A percentile compares a stretch with the other conserved stretches of the same genome.
Conservation (phyloP, 768 basidiomycete genomes). For the Russula dissimulans region DNA sequence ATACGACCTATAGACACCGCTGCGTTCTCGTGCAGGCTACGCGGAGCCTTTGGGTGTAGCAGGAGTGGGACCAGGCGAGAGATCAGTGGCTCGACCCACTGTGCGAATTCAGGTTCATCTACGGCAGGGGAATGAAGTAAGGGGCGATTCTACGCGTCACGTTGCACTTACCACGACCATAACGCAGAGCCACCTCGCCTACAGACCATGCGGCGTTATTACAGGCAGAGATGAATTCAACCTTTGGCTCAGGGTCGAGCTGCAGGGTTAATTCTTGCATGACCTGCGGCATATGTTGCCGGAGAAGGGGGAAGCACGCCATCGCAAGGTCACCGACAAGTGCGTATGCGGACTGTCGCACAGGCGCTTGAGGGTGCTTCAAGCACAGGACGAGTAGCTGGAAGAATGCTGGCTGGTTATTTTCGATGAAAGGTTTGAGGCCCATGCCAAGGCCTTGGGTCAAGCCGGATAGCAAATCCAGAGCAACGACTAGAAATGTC, state of each 20-base stretch:
- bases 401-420: constrained; percentile 68
- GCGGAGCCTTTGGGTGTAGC: constrained; percentile 83
- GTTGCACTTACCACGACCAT: constrained; percentile 56
- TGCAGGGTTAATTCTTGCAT: constrained; percentile 86
- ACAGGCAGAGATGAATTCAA: constrained; percentile 92
- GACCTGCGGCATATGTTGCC: constrained; percentile 78
- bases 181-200: constrained; percentile 92
- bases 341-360: constrained; percentile 96
- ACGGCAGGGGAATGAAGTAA: background rate
- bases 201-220: constrained; percentile 99
- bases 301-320: constrained; percentile 81
- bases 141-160: background rate
- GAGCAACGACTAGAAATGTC: constrained; percentile 93
- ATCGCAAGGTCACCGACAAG: constrained; percentile 97
- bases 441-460: constrained; percentile 85
- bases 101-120: constrained; percentile 84
- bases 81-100: constrained; percentile 84
- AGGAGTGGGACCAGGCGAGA: constrained; percentile 88
- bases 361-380: constrained; percentile 92
- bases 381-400: constrained; percentile 79
- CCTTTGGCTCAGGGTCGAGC: constrained; percentile 86
- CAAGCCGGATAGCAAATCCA: constrained; percentile 93
- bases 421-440: constrained; percentile 63
- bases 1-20: constrained; percentile 97
- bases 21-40: constrained; percentile 94